Base-by-base conservation (phyloP, 805 yeast species). In the Yarrowia keelungensis region DNA sequence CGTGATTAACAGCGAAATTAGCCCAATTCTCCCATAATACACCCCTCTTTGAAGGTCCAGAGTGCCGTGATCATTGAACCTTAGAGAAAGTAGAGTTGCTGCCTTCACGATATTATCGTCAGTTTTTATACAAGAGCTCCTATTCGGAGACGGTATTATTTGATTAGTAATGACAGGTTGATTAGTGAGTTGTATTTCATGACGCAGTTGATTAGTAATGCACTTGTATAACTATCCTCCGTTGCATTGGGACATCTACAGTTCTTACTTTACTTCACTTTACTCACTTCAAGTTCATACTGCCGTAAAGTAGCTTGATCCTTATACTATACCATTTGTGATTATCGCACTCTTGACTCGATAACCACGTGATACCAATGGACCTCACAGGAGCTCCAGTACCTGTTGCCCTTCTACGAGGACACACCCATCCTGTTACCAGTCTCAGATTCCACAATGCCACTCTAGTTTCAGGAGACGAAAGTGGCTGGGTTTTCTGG, bases 401-500 rank as follows among this genome's bases (percentile, higher is more conserved):
- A 0, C 54, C 70, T 1, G 11, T 43, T 7, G 77, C 79, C 14
- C 77, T 81, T 9, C 75, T 81, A 16, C 69, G 83, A 19, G 79
- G 77, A 1, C 84, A 81, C 61, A 67, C 73, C 3, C 64, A 69
- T 9, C 68, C 79, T 0, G 76, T 81, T 4, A 72, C 81, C 0
- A 38, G 74, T 0, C 69, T 78, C 7, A 73, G 70, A 7, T 76
- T 75, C 69, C 76, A 75, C 5, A 77, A 77, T 8, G 81, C 82
- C 5, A 75, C 81, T 2, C 71, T 88, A 3, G 73, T 84, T 0
- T 81, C 90, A 0, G 85, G 85, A 5, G 95, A 90, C 74, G 87
- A 86, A 36, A 75, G 79, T 0, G 97, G 97, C 0, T 81, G 84
- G 81, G 72, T 86, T 2, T 80, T 86, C 1, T 80, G 88, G 81